Conservation (phyloP, 768 basidiomycete genomes). For the Tylopilus rubrobrunneus region DNA sequence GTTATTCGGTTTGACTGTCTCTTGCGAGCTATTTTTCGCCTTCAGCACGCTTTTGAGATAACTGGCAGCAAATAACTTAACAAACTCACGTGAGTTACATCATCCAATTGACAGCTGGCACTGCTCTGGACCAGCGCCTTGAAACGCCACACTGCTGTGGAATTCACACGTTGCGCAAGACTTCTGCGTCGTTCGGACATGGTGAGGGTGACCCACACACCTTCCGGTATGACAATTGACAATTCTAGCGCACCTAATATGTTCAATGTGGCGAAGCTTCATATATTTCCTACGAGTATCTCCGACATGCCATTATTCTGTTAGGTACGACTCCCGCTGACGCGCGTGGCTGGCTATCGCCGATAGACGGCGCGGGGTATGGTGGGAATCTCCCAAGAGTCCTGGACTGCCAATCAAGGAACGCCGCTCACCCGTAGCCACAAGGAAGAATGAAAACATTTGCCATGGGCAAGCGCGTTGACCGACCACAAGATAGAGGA, state of each 20-base stretch:
- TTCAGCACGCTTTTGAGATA: no score
- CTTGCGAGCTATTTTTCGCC: no score
- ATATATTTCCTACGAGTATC: not conserved
- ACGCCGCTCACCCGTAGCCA: not conserved
- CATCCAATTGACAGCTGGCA: not conserved
- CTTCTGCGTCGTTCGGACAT: not conserved
- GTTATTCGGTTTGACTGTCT: no score
- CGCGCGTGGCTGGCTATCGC: not conserved
- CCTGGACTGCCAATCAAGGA: not conserved
- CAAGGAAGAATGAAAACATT: not conserved
- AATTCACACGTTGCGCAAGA: not conserved
- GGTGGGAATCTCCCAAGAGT: not conserved
- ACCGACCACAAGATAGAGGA: not conserved
- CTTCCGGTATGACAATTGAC: not conserved
- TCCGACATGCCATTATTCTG: not conserved
- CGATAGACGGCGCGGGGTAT: not conserved
- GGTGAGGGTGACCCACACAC: not conserved
- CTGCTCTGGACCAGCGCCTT: not conserved
- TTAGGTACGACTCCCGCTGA: not conserved
- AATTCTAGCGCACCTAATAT: not conserved
- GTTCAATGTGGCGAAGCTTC: not conserved
- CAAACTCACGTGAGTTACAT: not conserved
- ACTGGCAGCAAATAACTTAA: not conserved
- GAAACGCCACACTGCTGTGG: not conserved
- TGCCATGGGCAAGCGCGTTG: not conserved